Evolutionary conservation across 1,284 basidiomycete species (phyloP).

Genomic region (Wallemia ichthyophaga): DNA sequence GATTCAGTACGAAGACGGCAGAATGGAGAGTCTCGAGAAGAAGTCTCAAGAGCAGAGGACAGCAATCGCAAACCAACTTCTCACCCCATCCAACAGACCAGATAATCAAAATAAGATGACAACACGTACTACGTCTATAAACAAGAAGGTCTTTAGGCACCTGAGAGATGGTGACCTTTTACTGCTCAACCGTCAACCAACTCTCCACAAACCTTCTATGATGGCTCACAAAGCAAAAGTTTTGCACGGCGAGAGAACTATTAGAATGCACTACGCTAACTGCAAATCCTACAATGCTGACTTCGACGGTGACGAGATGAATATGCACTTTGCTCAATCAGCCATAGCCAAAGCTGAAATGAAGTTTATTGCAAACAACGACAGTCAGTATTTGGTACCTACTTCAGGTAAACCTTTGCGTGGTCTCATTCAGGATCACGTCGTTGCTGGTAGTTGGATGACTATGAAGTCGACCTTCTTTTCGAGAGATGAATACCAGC

Average conservation of each 20-base stretch:
- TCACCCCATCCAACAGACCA: constrained; percentile 99
- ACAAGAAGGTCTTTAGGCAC: constrained; percentile 96
- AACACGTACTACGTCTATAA: constrained; percentile 90
- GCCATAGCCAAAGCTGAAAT: constrained; percentile 97
- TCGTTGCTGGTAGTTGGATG: constrained; percentile 90
- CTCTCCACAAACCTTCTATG: constrained; percentile 99
- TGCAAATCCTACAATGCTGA: constrained; percentile 82
- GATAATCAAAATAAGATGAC: constrained; percentile 31
- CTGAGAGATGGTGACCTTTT: constrained; percentile 94
- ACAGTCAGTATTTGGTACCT: constrained; percentile 86
- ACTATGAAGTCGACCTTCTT: constrained; percentile 78
- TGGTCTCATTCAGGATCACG: constrained; percentile 97
- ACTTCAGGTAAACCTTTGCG: constrained; percentile 99
- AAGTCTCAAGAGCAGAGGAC: constrained; percentile 80
- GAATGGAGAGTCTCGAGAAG: constrained; percentile 88
- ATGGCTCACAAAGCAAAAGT: constrained; percentile 95
- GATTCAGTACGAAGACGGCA: constrained; percentile 88
- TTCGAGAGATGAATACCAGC: constrained; percentile 82
- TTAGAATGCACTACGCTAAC: constrained; percentile 15
- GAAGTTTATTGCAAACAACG: constrained; percentile 97
- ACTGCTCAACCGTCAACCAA: constrained; percentile 92
- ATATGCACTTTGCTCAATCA: constrained; percentile 94
- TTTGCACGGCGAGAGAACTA: constrained; percentile 87
- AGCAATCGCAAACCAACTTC: constrained; percentile 83
- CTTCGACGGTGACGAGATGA: constrained; percentile 99